Percentiles rank a stretch among this genome's conserved stretches.
These are phyloP conservation scores for Trametes cubensis DNA, from an alignment of 768 basidiomycete species.

Conservation along the genomic window DNA sequence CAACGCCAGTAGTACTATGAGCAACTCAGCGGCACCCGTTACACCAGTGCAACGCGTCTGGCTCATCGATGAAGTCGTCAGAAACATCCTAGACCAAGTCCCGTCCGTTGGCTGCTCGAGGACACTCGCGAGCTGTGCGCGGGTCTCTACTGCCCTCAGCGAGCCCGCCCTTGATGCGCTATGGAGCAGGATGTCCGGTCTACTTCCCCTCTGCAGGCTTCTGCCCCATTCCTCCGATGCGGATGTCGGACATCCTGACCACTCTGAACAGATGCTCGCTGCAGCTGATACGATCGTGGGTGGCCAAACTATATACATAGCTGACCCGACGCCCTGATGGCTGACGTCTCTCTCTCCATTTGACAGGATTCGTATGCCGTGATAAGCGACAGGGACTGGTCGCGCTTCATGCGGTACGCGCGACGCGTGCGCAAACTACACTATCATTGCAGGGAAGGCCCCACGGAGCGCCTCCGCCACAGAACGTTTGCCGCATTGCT, in stretches of 20 bases:
- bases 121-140: conserved; percentile 17
- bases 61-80: conserved; percentile 18
- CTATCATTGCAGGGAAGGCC: conserved; percentile 9
- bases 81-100: conserved; percentile 12
- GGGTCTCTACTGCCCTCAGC: conserved; percentile 12
- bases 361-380: background rate
- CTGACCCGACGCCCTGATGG: background rate
- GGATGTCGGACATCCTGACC: background rate
- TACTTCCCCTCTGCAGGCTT: conserved; percentile 4
- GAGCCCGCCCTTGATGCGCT: conserved; percentile 18
- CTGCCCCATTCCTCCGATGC: background rate
- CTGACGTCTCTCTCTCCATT: background rate
- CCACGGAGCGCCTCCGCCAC: background rate
- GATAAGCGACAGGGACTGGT: conserved; percentile 4
- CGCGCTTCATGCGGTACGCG: conserved; percentile 10
- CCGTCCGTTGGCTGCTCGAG: conserved; percentile 4
- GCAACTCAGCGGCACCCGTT: background rate
- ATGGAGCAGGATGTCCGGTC: conserved; percentile 15
- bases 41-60: background rate
- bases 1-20: background rate
- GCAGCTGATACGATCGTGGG: background rate
- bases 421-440: conserved; percentile 20
- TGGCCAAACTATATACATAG: background rate
- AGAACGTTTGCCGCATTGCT: conserved; percentile 12
- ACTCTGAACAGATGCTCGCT: too few species aligned